phyloP scores from a whole-genome alignment of 2,329 filamentous ascomycete species.

The Diaporthe sp. region DNA sequence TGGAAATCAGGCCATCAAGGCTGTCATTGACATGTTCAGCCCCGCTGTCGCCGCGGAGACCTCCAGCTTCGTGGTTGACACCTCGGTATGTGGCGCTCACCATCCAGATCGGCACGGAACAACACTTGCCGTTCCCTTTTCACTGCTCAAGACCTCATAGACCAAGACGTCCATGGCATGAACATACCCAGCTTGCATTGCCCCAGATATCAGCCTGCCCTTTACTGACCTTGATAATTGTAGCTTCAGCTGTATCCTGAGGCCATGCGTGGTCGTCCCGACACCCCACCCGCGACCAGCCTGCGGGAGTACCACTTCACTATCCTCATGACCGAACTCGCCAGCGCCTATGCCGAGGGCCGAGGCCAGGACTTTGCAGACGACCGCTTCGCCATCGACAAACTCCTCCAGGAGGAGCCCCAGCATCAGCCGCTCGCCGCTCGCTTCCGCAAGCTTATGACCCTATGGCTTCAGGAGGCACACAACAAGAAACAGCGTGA shows the following conservation, averaged over 20 bases:
- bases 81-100: neutral
- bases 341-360: neutral
- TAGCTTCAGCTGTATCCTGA: neutral
- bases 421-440: neutral
- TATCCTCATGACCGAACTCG: neutral
- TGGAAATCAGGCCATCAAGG: neutral
- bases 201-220: accelerated
- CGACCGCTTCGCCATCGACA: neutral
- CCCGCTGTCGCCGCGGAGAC: neutral
- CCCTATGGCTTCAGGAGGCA: neutral
- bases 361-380: conserved; percentile 1
- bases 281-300: neutral
- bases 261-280: too few relatives aligned
- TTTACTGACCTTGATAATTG: neutral
- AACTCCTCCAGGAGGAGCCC: neutral
- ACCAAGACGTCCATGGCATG: accelerated
- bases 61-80: neutral
- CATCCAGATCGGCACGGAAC: neutral
- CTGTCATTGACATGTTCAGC: neutral
- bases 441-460: conserved; percentile 2
- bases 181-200: too few relatives aligned
- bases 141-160: neutral
- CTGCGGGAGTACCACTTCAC: neutral
- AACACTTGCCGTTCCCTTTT: neutral
- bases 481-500: neutral